These are phyloP conservation scores for Chimonanthus praecox DNA, from an alignment of 164 flowering plant species.

Conservation along the genomic window DNA sequence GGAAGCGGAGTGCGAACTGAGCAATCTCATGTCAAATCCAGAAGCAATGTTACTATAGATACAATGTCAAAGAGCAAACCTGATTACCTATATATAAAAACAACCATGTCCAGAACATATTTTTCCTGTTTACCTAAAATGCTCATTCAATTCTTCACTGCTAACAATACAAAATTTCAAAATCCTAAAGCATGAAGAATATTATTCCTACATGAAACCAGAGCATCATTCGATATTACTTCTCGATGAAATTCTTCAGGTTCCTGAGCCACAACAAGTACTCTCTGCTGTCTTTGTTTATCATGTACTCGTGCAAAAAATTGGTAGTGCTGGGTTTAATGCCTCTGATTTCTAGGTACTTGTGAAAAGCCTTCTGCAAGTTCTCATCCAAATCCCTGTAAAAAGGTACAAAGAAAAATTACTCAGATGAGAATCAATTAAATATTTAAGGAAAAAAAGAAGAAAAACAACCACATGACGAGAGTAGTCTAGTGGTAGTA, in stretches of 20 bases:
- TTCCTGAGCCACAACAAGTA: conserved; percentile 76
- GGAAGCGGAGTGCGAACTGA: no score
- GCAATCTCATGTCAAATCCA: no score
- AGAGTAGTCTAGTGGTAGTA: no score
- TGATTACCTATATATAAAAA: no score
- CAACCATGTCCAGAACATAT: no score
- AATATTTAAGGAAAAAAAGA: not conserved
- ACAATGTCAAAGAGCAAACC: not conserved
- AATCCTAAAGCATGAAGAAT: not conserved
- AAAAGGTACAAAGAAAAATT: conserved; percentile 3
- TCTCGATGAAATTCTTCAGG: conserved; percentile 62
- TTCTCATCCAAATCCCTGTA: conserved; percentile 94
- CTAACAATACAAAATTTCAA: not conserved
- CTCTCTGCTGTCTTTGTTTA: conserved; percentile 73
- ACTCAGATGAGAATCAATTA: not conserved
- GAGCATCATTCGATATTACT: conserved; percentile 17
- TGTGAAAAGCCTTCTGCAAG: conserved; percentile 78
- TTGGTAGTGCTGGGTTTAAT: conserved; percentile 72
- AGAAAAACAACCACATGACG: not conserved
- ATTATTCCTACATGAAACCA: not conserved
- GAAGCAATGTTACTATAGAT: not conserved
- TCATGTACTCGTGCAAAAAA: conserved; percentile 87
- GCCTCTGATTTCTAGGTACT: conserved; percentile 85
- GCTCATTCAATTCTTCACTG: not conserved
- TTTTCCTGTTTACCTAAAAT: no score